Percentiles rank a stretch among this genome's conserved stretches.
These are phyloP conservation scores for Polygonum aviculare DNA, from an alignment of 148 eudicot species.

Conservation along the genomic window DNA sequence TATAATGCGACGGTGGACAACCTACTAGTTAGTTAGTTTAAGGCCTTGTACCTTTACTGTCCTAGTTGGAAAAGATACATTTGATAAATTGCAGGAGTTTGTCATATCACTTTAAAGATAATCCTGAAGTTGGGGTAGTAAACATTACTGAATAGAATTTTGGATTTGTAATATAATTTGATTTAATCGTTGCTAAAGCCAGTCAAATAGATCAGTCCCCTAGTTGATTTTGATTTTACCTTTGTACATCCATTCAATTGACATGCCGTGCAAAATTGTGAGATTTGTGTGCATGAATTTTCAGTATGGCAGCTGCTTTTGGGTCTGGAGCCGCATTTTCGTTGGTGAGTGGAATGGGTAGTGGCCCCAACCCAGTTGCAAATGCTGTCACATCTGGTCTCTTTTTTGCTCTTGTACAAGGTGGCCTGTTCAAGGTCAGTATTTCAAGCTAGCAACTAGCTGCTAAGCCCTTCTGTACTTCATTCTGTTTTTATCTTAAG, in stretches of 20 bases:
- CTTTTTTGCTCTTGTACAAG: conserved; percentile 90
- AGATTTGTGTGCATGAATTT: conserved; percentile 7
- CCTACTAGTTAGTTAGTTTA: background rate
- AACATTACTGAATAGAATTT: background rate
- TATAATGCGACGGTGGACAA: background rate
- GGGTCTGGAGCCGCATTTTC: conserved; percentile 92
- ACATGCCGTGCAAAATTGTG: background rate
- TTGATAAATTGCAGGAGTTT: background rate
- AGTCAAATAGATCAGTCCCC: background rate
- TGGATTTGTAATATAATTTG: background rate
- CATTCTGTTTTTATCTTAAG: background rate
- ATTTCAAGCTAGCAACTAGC: background rate
- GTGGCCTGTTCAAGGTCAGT: conserved; percentile 78
- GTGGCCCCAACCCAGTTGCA: conserved; percentile 67
- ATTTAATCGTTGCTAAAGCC: background rate
- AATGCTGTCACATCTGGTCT: conserved; percentile 68
- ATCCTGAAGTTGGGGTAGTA: background rate
- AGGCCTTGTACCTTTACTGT: background rate
- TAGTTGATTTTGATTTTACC: background rate
- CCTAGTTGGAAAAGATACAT: background rate
- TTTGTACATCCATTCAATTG: background rate
- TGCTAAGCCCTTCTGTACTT: background rate
- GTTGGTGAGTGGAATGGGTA: conserved; percentile 89
- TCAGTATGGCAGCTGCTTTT: conserved; percentile 95
- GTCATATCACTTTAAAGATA: background rate